Evolutionary conservation across 2,329 filamentous ascomycete species (phyloP).

Genomic region (Teratosphaeria epicoccoides): DNA sequence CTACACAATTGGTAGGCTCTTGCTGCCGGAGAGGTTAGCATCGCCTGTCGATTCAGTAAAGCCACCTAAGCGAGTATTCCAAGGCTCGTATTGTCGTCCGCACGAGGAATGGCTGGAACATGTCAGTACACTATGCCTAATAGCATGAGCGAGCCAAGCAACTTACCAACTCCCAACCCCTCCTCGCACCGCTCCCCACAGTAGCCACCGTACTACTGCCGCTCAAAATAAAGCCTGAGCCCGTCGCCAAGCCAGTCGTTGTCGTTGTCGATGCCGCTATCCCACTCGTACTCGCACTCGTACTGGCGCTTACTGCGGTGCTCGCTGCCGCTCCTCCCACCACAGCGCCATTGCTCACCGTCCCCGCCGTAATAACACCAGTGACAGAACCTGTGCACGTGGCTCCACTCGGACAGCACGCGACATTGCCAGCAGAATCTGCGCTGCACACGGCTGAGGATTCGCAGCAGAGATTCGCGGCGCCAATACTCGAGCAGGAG

Average conservation of each 20-base stretch:
- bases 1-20: not conserved
- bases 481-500: constrained; percentile 42
- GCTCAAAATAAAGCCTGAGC: constrained; percentile 22
- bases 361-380: constrained; percentile 25
- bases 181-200: constrained; percentile 14
- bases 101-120: constrained; percentile 17
- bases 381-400: constrained; percentile 47
- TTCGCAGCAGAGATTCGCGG: constrained; percentile 46
- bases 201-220: constrained; percentile 25
- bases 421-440: constrained; percentile 47
- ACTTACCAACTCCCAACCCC: constrained; percentile 24
- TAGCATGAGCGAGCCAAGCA: not conserved
- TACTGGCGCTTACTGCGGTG: constrained; percentile 2
- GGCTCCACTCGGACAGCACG: constrained; percentile 49
- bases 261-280: not conserved
- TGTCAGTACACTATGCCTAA: constrained; percentile 9
- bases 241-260: constrained; percentile 3
- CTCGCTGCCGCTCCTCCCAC: constrained; percentile 16
- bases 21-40: not conserved
- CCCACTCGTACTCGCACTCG: constrained; percentile 2
- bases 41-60: not conserved
- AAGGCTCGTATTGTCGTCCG: constrained; percentile 15
- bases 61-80: constrained; percentile 12
- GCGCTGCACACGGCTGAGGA: constrained; percentile 43
- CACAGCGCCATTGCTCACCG: constrained; percentile 17